phyloP scores from a whole-genome alignment of 2,329 filamentous ascomycete species.

The Chalara sp. region DNA sequence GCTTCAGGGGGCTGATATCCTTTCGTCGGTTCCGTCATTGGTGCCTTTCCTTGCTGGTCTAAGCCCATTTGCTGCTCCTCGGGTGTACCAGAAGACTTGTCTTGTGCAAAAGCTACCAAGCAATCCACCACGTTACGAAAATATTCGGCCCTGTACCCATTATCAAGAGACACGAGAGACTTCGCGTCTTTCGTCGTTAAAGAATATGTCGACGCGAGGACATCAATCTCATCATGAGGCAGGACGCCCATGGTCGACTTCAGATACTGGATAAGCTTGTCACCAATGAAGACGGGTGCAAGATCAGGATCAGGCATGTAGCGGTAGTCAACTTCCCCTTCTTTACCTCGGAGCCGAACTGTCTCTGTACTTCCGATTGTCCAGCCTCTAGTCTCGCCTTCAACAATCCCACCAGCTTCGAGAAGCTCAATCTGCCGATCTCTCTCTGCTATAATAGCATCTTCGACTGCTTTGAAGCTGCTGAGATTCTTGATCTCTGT shows the following conservation, averaged over 20 bases:
- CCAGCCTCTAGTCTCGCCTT: slow-evolving; percentile 91
- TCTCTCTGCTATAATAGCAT: slow-evolving; percentile 86
- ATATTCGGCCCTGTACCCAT: slow-evolving; percentile 74
- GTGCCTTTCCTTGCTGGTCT: not conserved
- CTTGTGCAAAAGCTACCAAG: slow-evolving; percentile 3
- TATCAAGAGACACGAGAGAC: slow-evolving; percentile 69
- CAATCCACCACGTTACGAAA: slow-evolving; percentile 60
- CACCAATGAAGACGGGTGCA: slow-evolving; percentile 67
- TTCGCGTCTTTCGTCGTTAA: slow-evolving; percentile 78
- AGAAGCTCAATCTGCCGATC: slow-evolving; percentile 80
- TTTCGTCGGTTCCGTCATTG: no score
- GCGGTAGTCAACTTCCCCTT: slow-evolving; percentile 93
- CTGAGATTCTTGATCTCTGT: slow-evolving; percentile 98
- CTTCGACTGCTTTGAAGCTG: slow-evolving; percentile 90
- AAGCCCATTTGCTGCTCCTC: not conserved
- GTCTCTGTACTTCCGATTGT: slow-evolving; percentile 79
- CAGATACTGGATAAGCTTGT: slow-evolving; percentile 62
- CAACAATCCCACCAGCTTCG: slow-evolving; percentile 65
- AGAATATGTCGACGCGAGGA: slow-evolving; percentile 55
- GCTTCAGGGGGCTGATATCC: no score
- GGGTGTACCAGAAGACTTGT: not conserved
- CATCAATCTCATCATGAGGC: slow-evolving; percentile 63
- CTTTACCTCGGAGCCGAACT: slow-evolving; percentile 77
- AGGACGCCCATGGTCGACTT: slow-evolving; percentile 56
- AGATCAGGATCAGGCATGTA: slow-evolving; percentile 98